Evolutionary conservation across 2,329 filamentous ascomycete species (phyloP).

Genomic region (Nigrospora sphaerica): DNA sequence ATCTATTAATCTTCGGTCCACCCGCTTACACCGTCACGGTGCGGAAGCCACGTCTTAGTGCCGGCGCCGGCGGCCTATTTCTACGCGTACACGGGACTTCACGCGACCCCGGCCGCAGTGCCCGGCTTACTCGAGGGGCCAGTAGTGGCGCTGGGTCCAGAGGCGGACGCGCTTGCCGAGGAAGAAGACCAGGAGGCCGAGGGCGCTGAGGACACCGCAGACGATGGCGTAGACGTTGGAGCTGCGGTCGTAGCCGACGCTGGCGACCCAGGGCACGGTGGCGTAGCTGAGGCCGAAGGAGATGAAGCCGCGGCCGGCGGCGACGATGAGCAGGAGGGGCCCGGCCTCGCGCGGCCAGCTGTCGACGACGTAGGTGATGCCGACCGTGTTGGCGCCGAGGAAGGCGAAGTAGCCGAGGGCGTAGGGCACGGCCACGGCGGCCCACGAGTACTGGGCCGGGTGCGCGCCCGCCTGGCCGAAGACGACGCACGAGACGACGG

Average conservation of each 20-base stretch:
- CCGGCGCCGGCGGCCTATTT: too few relatives aligned
- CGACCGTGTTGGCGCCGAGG: constrained; percentile 15
- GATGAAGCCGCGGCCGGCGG: constrained; percentile 15
- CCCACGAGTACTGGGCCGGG: constrained; percentile 27
- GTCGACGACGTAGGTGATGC: constrained; percentile 19
- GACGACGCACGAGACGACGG: constrained; percentile 4
- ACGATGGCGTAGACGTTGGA: constrained; percentile 14
- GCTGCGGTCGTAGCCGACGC: constrained; percentile 11
- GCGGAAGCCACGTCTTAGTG: too few relatives aligned
- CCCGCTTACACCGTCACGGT: too few relatives aligned
- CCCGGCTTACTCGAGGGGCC: not conserved
- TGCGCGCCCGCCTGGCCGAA: constrained; percentile 3
- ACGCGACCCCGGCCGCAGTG: too few relatives aligned
- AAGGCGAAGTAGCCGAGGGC: constrained; percentile 15
- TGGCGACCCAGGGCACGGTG: constrained; percentile 10
- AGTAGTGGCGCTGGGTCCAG: not conserved
- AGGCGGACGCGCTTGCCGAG: not conserved
- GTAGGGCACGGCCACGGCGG: constrained; percentile 10
- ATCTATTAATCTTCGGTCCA: too few relatives aligned
- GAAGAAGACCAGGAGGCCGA: constrained; percentile 1
- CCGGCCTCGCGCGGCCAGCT: constrained; percentile 20
- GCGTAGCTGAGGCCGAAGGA: constrained; percentile 17
- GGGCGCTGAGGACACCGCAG: constrained; percentile 6
- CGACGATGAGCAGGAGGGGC: constrained; percentile 14
- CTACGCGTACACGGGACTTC: too few relatives aligned